These are phyloP conservation scores for Sporothrix phasma DNA, from an alignment of 2,329 filamentous ascomycete species.

Conservation along the genomic window DNA sequence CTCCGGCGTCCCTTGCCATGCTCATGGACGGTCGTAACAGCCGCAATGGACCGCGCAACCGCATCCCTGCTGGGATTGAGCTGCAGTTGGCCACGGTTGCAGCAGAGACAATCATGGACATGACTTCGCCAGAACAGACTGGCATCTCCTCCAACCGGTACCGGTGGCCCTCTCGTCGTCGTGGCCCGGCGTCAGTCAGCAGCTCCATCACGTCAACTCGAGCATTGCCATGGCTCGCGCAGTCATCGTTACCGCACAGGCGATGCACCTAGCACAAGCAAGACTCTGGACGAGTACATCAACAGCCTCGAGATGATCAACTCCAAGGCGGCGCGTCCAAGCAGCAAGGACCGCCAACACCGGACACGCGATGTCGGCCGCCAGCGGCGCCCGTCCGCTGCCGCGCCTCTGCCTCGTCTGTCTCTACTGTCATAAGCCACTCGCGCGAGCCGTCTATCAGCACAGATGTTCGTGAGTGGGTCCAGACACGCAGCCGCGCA, in stretches of 20 bases:
- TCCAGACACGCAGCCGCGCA: conserved; percentile 50
- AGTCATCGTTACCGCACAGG: conserved; percentile 36
- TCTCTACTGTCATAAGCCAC: conserved; percentile 33
- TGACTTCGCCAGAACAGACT: conserved; percentile 48
- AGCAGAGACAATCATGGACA: conserved; percentile 40
- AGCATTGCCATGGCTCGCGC: conserved; percentile 33
- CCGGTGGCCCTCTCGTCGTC: conserved; percentile 45
- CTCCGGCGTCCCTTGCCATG: conserved; percentile 51
- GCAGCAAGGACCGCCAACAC: conserved; percentile 38
- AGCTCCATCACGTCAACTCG: conserved; percentile 47
- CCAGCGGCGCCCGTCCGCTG: conserved; percentile 5
- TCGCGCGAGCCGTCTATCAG: conserved; percentile 48
- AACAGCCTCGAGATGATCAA: conserved; percentile 63
- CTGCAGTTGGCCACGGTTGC: conserved; percentile 45
- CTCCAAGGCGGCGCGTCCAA: conserved; percentile 51
- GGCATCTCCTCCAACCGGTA: conserved; percentile 43
- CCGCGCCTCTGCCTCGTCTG: conserved; percentile 12
- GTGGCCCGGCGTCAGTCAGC: conserved; percentile 45
- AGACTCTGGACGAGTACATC: conserved; percentile 74
- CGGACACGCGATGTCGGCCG: conserved; percentile 39
- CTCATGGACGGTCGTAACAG: conserved; percentile 50
- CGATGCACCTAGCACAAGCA: conserved; percentile 41
- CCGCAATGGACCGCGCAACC: conserved; percentile 63
- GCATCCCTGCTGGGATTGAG: conserved; percentile 61
- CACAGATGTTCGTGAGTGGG: conserved; percentile 56